These are phyloP conservation scores for Xylaria curta DNA, from an alignment of 495 filamentous ascomycete genomes.

Conservation along the genomic window DNA sequence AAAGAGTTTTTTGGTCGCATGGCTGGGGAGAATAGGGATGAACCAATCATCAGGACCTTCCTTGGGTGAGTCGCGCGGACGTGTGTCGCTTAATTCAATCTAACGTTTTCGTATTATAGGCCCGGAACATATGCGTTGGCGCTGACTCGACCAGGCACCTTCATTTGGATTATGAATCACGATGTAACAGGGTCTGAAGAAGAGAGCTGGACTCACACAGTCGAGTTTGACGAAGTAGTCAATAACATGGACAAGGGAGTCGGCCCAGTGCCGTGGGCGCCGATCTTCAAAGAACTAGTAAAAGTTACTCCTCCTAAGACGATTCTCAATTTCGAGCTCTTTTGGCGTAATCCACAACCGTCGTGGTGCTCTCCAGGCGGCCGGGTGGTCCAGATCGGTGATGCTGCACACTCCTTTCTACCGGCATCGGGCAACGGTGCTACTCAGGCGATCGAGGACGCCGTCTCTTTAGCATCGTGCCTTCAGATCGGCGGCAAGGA, in stretches of 20 bases:
- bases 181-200: constrained; percentile 58
- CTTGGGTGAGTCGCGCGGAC: constrained; percentile 43
- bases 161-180: constrained; percentile 65
- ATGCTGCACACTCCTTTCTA: constrained; percentile 73
- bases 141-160: constrained; percentile 54
- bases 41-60: constrained; percentile 50
- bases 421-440: constrained; percentile 71
- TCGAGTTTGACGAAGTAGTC: constrained; percentile 61
- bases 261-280: constrained; percentile 55
- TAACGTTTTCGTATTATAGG: constrained; percentile 32
- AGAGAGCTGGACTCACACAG: constrained; percentile 60
- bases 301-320: constrained; percentile 60
- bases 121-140: constrained; percentile 59
- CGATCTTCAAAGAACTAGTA: constrained; percentile 61
- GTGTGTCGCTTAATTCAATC: not conserved
- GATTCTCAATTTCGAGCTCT: constrained; percentile 72
- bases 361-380: constrained; percentile 66
- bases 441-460: constrained; percentile 75
- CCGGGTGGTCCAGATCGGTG: constrained; percentile 68
- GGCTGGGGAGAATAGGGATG: constrained; percentile 43
- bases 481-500: constrained; percentile 59
- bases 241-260: constrained; percentile 56
- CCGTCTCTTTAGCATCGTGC: constrained; percentile 65
- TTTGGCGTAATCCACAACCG: constrained; percentile 69
- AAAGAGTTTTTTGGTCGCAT: constrained; percentile 54